These are phyloP conservation scores for Polytolypa hystricis DNA, from an alignment of 2,329 filamentous ascomycete species.

Conservation along the genomic window DNA sequence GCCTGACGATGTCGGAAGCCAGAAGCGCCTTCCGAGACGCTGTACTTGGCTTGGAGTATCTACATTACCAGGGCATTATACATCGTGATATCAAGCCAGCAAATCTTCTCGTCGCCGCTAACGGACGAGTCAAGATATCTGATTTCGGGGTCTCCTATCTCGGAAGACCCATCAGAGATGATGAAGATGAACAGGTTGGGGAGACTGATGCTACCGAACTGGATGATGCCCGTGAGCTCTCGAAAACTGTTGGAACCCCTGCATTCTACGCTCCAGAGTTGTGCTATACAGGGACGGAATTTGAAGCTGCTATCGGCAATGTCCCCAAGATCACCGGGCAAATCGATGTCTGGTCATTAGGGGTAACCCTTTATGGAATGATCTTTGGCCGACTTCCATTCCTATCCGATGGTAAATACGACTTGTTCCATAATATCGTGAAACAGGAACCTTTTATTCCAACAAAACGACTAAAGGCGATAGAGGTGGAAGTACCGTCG, in stretches of 20 bases:
- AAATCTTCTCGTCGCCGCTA: conserved; percentile 77
- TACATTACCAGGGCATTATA: conserved; percentile 77
- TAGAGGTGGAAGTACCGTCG: conserved; percentile 38
- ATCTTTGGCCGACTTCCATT: conserved; percentile 92
- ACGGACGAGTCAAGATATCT: conserved; percentile 88
- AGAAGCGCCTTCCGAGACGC: conserved; percentile 84
- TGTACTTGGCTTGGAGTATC: conserved; percentile 82
- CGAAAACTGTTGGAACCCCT: conserved; percentile 93
- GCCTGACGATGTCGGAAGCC: conserved; percentile 75
- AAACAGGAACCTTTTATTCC: conserved; percentile 90
- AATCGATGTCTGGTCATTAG: conserved; percentile 95
- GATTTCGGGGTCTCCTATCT: conserved; percentile 98
- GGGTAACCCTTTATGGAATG: conserved; percentile 90
- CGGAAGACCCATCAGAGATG: conserved; percentile 73
- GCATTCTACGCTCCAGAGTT: conserved; percentile 96
- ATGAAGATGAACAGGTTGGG: conserved; percentile 64
- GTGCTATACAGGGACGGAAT: conserved; percentile 71
- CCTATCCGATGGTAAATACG: conserved; percentile 79
- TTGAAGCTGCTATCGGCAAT: conserved; percentile 41
- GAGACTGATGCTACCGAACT: conserved; percentile 78
- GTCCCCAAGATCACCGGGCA: conserved; percentile 71
- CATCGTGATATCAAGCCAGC: conserved; percentile 81
- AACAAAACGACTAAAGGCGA: conserved; percentile 64
- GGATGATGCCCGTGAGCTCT: conserved; percentile 89
- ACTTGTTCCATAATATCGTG: conserved; percentile 83